Evolutionary conservation across 345 rosid genomes (phyloP), one percentile per base, ranked within the genome.

Genomic region (Linum tenue): DNA sequence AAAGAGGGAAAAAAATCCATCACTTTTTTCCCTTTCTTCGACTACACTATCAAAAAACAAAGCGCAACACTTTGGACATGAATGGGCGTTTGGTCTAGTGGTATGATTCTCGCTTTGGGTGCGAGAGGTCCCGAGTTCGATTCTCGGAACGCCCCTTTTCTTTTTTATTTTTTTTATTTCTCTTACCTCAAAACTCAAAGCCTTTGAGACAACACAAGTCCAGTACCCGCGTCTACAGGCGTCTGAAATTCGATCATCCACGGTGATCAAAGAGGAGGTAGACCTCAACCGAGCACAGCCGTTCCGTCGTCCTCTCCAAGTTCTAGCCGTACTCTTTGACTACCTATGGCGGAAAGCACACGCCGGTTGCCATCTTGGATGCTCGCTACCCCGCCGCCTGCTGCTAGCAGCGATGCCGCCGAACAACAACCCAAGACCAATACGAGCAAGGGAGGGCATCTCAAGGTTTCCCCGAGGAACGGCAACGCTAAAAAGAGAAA

Each of bases 31-130:
- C 31, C 0, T 22, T 22, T 22, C 31, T 22, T 22, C 31, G 31
- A 0, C 1, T 22, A 22, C 0, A 22, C 31, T 0, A 22, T 22
- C 31, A 22, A 22, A 0, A 22, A 22, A 22, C 0, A 22, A 22
- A 22, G 0, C 31, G 31, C 31, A 48, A 41, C 44, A 41, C 6
- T 41, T 8, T 1, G 53, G 14, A 48, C 53, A 48, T 22, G 31
- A 8, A 9, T 48, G 85, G 90, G 85, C 85, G 81, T 81, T 82
- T 85, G 86, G 90, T 85, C 82, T 81, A 85, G 89, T 86, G 90
- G 95, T 79, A 85, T 83, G 90, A 84, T 86, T 85, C 92, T 89
- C 73, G 84, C 90, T 89, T 84, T 80, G 87, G 94, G 89, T 83
- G 90, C 81, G 80, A 91, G 86, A 84, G 84, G 84, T 88, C 90